Base-by-base conservation (phyloP, 1,139 yeast species). In the Suhomyces ambrosiae region DNA sequence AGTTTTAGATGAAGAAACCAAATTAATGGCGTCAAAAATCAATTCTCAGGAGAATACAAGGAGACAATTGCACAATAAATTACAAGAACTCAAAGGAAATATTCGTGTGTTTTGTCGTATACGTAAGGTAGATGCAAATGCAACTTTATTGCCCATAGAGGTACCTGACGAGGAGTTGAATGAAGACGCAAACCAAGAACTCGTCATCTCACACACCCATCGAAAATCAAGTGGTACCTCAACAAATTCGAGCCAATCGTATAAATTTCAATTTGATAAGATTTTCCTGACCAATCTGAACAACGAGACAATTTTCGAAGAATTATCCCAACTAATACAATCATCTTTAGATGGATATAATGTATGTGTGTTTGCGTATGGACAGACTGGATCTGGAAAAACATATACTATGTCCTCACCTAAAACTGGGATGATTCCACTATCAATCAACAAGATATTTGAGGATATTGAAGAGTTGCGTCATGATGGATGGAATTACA, bases 351-450 rank as follows among this genome's bases (percentile, higher is more conserved):
- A 92, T 63, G 98, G 98, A 0, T 82, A 72, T 54, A 89, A 89
- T 52, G 96, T 88, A 3, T 89, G 97, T 58, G 89, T 92, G 2
- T 89, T 92, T 66, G 96, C 98, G 0, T 92, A 92, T 60, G 98
- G 98, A 0, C 98, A 92, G 62, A 92, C 98, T 0, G 97, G 98
- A 0, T 89, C 97, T 0, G 98, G 98, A 3, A 92, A 92, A 57
- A 90, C 97, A 0, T 83, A 66, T 57, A 92, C 98, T 0, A 92
- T 92, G 98, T 77, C 94, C 1, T 74, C 74, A 30, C 67, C 77
- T 0, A 50, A 61, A 3, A 83, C 81, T 53, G 98, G 98, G 15
- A 80, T 92, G 72, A 87, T 90, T 23, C 90, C 96, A 1, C 67
- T 80, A 15, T 86, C 97, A 0, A 74, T 90, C 4, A 60, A 67